Conservation (phyloP, 495 filamentous ascomycete species). For the Penicillium turbatum region DNA sequence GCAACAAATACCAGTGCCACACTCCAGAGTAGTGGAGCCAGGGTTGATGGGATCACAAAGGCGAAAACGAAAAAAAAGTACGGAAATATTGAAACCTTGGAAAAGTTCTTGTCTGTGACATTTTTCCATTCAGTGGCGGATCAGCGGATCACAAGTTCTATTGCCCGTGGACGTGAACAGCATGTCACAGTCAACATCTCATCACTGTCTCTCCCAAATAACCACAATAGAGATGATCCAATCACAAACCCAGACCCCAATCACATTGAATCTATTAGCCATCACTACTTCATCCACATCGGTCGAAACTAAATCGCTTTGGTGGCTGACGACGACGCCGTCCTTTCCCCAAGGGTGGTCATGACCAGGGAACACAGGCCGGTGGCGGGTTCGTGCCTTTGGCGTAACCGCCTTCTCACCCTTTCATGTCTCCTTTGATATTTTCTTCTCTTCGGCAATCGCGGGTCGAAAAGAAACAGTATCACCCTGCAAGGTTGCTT, state of each 20-base stretch:
- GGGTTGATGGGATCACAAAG: neutral
- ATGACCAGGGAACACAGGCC: slow-evolving; percentile 7
- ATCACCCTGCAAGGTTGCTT: neutral
- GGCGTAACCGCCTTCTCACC: slow-evolving; percentile 5
- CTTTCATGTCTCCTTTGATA: slow-evolving; percentile 2
- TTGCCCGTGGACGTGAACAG: slow-evolving; percentile 1
- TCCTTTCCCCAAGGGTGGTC: neutral
- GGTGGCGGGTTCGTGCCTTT: slow-evolving; percentile 6
- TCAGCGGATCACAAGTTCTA: neutral
- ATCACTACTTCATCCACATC: neutral
- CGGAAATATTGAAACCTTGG: neutral
- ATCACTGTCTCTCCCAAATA: neutral
- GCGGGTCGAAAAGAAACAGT: slow-evolving; percentile 6
- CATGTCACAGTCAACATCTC: slow-evolving; percentile 8
- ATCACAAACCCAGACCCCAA: neutral
- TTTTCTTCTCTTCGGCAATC: slow-evolving; percentile 2
- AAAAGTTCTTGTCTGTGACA: neutral
- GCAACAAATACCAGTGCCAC: neutral
- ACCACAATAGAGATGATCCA: no score
- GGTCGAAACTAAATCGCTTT: neutral
- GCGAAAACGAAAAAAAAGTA: neutral
- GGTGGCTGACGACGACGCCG: slow-evolving; percentile 5
- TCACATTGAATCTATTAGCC: neutral
- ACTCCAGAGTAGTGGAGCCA: neutral
- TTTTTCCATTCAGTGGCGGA: neutral